Evolutionary conservation across 1,284 basidiomycete species (phyloP).

Genomic region (Thelephora terrestris): DNA sequence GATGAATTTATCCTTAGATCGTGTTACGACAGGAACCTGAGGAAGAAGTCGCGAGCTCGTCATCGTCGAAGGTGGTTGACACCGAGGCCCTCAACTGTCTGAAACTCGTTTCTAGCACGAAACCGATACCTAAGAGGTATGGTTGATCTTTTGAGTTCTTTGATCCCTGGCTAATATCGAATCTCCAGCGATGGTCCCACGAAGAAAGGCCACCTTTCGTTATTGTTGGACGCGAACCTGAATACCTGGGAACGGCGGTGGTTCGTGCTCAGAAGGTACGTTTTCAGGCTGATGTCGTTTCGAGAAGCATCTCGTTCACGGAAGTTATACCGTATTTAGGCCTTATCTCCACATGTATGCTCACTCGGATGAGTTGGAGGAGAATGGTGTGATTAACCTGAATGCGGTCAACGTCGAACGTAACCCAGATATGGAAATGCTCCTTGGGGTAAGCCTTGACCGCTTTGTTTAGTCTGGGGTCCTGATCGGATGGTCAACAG

Average conservation of each 20-base stretch:
- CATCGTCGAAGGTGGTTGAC: slow-evolving; percentile 32
- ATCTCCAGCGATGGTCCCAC: slow-evolving; percentile 62
- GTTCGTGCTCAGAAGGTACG: slow-evolving; percentile 83
- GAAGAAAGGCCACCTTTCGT: slow-evolving; percentile 75
- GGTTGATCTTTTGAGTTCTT: slow-evolving; percentile 1
- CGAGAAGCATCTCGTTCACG: neutral
- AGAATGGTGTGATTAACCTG: slow-evolving; percentile 79
- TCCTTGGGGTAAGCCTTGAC: slow-evolving; percentile 64
- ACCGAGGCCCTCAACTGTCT: slow-evolving; percentile 37
- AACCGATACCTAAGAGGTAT: slow-evolving; percentile 62
- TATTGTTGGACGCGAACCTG: slow-evolving; percentile 71
- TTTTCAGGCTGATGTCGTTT: neutral
- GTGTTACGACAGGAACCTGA: slow-evolving; percentile 60
- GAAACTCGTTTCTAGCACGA: slow-evolving; percentile 65
- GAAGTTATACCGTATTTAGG: slow-evolving; percentile 27
- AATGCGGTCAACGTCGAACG: slow-evolving; percentile 78
- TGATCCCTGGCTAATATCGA: slow-evolving; percentile 3
- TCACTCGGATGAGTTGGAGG: slow-evolving; percentile 73
- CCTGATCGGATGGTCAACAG: slow-evolving; percentile 28
- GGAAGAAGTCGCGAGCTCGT: slow-evolving; percentile 39
- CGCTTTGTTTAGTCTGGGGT: slow-evolving; percentile 3
- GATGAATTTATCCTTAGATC: slow-evolving; percentile 37
- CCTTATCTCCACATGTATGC: slow-evolving; percentile 88
- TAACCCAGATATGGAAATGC: slow-evolving; percentile 76
- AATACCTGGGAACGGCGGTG: slow-evolving; percentile 78